Percentiles rank a stretch among this genome's conserved stretches.
These are phyloP conservation scores for Dichotomopilus funicola DNA, from an alignment of 2,329 filamentous ascomycete species.

Conservation along the genomic window DNA sequence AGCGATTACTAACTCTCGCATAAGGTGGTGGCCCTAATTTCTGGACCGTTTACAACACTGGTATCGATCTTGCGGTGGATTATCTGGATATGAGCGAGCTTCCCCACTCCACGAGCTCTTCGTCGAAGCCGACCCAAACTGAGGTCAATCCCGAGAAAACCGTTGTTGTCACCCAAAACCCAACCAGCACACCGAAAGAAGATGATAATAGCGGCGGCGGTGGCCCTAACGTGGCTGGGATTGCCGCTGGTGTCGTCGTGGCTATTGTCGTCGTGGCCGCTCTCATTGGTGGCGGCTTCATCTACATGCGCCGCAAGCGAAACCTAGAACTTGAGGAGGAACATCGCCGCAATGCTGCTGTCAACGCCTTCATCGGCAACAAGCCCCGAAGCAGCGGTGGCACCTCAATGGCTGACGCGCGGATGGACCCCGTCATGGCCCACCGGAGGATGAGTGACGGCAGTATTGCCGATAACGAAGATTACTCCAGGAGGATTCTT, in stretches of 20 bases:
- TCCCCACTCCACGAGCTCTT: conserved; percentile 26
- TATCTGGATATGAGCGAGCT: conserved; percentile 26
- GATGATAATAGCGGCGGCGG: conserved; percentile 43
- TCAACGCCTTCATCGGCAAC: conserved; percentile 68
- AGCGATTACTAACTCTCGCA: conserved; percentile 9
- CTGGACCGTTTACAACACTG: conserved; percentile 47
- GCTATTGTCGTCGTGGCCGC: conserved; percentile 65
- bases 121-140: conserved; percentile 10
- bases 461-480: conserved; percentile 94
- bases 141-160: conserved; percentile 4
- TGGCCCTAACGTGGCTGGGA: conserved; percentile 68
- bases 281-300: conserved; percentile 61
- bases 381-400: conserved; percentile 57
- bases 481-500: conserved; percentile 92
- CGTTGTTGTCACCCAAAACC: conserved; percentile 20
- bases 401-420: conserved; percentile 70
- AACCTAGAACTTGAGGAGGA: conserved; percentile 77
- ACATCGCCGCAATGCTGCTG: conserved; percentile 71
- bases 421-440: conserved; percentile 80
- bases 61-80: conserved; percentile 36
- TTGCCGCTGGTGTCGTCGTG: conserved; percentile 82
- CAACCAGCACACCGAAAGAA: conserved; percentile 19
- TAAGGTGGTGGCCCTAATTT: conserved; percentile 50
- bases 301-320: conserved; percentile 68
- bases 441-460: conserved; percentile 84